Evolutionary conservation across 2,329 filamentous ascomycete genomes (phyloP), one percentile per base, ranked within the genome.

Genomic region (Pezicula radicicola): DNA sequence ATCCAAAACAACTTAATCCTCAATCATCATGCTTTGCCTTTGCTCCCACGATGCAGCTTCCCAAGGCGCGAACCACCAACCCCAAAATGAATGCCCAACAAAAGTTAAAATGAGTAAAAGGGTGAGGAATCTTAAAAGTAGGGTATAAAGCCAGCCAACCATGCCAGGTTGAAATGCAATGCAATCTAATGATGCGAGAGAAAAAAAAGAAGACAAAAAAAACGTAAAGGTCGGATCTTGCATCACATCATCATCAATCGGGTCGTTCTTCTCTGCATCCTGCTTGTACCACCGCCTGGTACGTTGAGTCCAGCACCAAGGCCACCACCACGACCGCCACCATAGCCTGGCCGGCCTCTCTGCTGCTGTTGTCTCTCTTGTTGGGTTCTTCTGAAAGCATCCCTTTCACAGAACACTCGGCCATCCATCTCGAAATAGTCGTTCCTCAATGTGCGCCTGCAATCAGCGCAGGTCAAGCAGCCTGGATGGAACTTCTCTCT

Each of bases 361-460:
- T 30, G 28, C 7, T 30, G 28, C 28, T 30, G 45, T 40, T 57
- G 58, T 18, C 58, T 51, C 12, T 51, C 51, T 46, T 60, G 53
- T 35, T 66, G 65, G 2, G 66, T 55, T 30, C 62, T 55, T 27
- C 60, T 54, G 45, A 63, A 85, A 4, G 91, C 92, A 67, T 97
- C 91, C 42, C 85, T 83, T 70, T 97, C 93, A 69, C 93, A 99
- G 66, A 88, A 96, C 0, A 88, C 83, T 42, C 75, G 78, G 21
- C 89, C 89, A 39, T 83, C 84, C 60, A 96, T 87, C 68, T 97
- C 92, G 63, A 94, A 97, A 68, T 97, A 97, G 55, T 94, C 93
- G 42, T 93, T 87, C 18, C 81, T 80, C 12, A 97, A 76, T 2
- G 87, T 83, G 44, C 83, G 72, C 30, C 84, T 81, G 66, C 93